Evolutionary conservation across 805 yeast genomes (phyloP).

Genomic region (Nakazawaea pomicola): DNA sequence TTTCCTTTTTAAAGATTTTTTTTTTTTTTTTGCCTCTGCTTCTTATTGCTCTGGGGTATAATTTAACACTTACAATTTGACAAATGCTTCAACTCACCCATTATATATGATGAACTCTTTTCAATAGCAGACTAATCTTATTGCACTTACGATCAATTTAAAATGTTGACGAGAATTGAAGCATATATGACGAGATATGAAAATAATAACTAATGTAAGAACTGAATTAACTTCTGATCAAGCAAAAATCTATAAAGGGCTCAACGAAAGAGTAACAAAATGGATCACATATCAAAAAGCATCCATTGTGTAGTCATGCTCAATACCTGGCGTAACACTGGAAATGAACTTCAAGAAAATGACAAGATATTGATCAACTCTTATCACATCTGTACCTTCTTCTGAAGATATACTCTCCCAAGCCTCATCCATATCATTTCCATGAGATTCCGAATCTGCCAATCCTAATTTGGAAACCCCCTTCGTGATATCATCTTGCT

Average conservation of each 20-base stretch:
- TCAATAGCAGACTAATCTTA: too few species aligned
- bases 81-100: too few species aligned
- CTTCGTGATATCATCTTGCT: slow-evolving; percentile 27
- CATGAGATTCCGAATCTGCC: slow-evolving; percentile 34
- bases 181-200: too few species aligned
- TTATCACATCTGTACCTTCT: slow-evolving; percentile 41
- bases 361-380: slow-evolving; percentile 88
- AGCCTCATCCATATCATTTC: slow-evolving; percentile 32
- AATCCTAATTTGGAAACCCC: slow-evolving; percentile 45
- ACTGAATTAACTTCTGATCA: too few species aligned
- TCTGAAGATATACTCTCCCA: slow-evolving; percentile 52
- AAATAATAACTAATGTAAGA: too few species aligned
- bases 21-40: not conserved
- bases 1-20: not conserved
- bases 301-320: slow-evolving; percentile 98
- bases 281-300: slow-evolving; percentile 41
- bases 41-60: too few species aligned
- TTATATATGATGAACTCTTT: too few species aligned
- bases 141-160: too few species aligned
- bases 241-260: not conserved
- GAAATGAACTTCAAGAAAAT: slow-evolving; percentile 91
- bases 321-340: slow-evolving; percentile 96
- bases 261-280: not conserved
- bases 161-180: too few species aligned
- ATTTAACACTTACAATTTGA: too few species aligned